Conservation (phyloP, 1,139 yeast genomes). For the Dujonia santamariae region DNA sequence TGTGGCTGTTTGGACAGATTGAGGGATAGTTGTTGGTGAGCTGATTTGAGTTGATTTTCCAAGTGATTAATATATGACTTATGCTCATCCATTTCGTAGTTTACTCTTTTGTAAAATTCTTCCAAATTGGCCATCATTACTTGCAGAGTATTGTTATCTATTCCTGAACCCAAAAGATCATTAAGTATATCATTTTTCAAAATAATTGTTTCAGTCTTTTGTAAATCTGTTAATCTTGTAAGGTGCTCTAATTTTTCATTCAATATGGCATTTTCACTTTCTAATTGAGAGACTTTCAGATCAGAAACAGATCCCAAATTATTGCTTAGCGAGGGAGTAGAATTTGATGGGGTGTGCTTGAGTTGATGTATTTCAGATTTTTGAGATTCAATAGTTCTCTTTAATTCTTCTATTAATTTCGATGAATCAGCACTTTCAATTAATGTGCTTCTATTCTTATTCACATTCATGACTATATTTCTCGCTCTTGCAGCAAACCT, state of each 20-base stretch:
- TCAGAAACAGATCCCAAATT: no score
- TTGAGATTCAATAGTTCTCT: constrained; percentile 44
- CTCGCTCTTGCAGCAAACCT: constrained; percentile 94
- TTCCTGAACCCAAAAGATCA: constrained; percentile 41
- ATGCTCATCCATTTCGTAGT: constrained; percentile 57
- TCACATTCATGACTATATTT: constrained; percentile 70
- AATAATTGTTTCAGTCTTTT: constrained; percentile 51
- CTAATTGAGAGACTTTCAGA: constrained; percentile 38
- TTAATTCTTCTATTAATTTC: constrained; percentile 44
- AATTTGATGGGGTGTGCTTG: constrained; percentile 13
- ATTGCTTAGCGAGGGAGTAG: constrained; percentile 1
- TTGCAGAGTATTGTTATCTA: constrained; percentile 30
- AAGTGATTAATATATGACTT: constrained; percentile 60
- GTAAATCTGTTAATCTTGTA: constrained; percentile 58
- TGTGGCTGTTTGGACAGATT: not conserved
- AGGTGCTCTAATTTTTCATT: constrained; percentile 70
- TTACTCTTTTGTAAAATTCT: constrained; percentile 42
- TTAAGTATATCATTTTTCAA: constrained; percentile 55
- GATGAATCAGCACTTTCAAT: constrained; percentile 39
- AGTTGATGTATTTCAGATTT: constrained; percentile 36
- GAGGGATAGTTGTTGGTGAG: constrained; percentile 20
- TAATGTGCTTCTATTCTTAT: constrained; percentile 41
- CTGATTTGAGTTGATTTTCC: constrained; percentile 50
- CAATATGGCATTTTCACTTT: constrained; percentile 59
- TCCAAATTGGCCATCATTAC: constrained; percentile 45